Evolutionary conservation across 2,329 filamentous ascomycete species (phyloP).

Genomic region (Pleomassaria siparia): DNA sequence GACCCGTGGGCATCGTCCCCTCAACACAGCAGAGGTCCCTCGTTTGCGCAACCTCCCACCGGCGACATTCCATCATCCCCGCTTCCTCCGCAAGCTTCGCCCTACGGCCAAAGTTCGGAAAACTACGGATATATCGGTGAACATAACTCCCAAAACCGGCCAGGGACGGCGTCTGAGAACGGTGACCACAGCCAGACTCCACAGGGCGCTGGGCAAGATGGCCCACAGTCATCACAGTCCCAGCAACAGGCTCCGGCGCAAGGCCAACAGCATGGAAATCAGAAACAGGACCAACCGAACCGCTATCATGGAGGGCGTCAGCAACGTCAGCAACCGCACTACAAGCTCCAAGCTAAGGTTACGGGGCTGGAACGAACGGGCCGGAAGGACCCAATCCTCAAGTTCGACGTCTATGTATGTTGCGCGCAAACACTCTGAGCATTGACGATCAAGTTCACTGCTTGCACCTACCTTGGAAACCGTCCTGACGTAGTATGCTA

Average conservation of each 20-base stretch:
- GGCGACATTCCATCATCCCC: slow-evolving; percentile 44
- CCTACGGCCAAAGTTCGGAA: slow-evolving; percentile 38
- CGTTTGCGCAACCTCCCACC: slow-evolving; percentile 50
- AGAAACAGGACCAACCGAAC: slow-evolving; percentile 45
- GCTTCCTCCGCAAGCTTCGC: slow-evolving; percentile 44
- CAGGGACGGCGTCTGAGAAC: slow-evolving; percentile 32
- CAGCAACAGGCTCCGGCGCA: slow-evolving; percentile 36
- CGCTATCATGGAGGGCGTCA: slow-evolving; percentile 48
- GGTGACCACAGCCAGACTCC: slow-evolving; percentile 44
- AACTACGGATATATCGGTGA: slow-evolving; percentile 40
- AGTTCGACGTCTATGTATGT: slow-evolving; percentile 94
- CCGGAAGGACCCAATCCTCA: slow-evolving; percentile 91
- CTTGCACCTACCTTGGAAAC: slow-evolving; percentile 4
- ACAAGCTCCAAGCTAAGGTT: slow-evolving; percentile 91
- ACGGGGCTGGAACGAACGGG: slow-evolving; percentile 89
- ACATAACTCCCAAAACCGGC: slow-evolving; percentile 28
- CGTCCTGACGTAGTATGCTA: slow-evolving; percentile 41
- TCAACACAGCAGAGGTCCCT: slow-evolving; percentile 49
- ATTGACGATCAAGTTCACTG: slow-evolving; percentile 9
- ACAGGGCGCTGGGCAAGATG: slow-evolving; percentile 39
- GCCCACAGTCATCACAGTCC: slow-evolving; percentile 37
- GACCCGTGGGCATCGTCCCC: slow-evolving; percentile 68
- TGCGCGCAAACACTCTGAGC: neutral
- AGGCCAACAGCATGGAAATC: slow-evolving; percentile 43
- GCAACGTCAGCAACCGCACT: slow-evolving; percentile 62